Evolutionary conservation across 2,329 filamentous ascomycete genomes (phyloP).

Genomic region (Ambrosiella xylebori): DNA sequence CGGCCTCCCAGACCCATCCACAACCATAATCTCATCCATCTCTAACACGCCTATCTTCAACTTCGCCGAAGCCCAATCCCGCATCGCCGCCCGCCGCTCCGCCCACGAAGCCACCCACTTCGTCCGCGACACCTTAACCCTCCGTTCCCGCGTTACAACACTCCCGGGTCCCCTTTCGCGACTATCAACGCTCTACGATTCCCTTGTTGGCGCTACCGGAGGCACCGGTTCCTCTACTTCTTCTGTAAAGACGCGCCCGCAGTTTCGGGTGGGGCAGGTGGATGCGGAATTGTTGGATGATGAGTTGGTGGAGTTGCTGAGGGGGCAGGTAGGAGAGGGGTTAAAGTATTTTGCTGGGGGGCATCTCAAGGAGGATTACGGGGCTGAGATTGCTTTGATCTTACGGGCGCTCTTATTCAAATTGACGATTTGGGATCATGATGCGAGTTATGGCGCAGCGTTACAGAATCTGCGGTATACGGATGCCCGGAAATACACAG

Average conservation of each 20-base stretch:
- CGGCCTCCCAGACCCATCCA: too few relatives aligned
- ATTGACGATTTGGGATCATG: constrained; percentile 88
- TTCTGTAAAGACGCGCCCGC: constrained; percentile 55
- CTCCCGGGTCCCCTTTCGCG: constrained; percentile 30
- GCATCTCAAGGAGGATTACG: constrained; percentile 70
- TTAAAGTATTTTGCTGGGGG: constrained; percentile 68
- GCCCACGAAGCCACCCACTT: constrained; percentile 41
- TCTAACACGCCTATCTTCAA: constrained; percentile 23
- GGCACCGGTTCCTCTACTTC: constrained; percentile 24
- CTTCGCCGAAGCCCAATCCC: constrained; percentile 79
- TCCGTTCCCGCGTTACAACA: constrained; percentile 22
- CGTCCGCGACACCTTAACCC: constrained; percentile 24
- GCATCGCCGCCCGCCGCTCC: constrained; percentile 64
- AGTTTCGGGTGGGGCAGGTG: constrained; percentile 87
- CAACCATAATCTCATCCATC: too few relatives aligned
- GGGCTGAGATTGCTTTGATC: constrained; percentile 62
- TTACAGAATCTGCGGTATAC: constrained; percentile 83
- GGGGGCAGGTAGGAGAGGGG: constrained; percentile 70
- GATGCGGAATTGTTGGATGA: constrained; percentile 91
- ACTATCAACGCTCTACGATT: constrained; percentile 34
- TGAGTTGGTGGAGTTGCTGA: constrained; percentile 72
- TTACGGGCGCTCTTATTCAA: constrained; percentile 78
- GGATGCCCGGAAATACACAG: constrained; percentile 47
- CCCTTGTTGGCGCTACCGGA: constrained; percentile 28
- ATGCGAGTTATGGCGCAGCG: constrained; percentile 84